phyloP scores from a whole-genome alignment of 192 early-diverging fungal species.

The Fimicolochytrium jonesii region DNA sequence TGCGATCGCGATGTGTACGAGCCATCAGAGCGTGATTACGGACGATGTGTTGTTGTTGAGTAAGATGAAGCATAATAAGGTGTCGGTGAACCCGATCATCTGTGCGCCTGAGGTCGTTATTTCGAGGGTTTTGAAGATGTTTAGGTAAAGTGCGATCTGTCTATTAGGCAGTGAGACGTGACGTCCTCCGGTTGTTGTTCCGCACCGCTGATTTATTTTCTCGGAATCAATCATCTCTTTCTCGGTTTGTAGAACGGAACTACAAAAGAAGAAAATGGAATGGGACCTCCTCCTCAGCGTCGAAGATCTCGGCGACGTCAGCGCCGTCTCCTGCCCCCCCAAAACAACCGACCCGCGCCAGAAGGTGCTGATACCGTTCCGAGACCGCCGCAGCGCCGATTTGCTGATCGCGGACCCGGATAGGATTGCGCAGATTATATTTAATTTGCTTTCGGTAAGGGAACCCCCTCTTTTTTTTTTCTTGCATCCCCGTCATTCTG shows the following conservation, averaged over 20 bases:
- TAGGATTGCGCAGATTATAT: constrained; percentile 38
- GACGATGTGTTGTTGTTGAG: constrained; percentile 24
- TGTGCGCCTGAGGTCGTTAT: constrained; percentile 17
- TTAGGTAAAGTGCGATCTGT: too few relatives aligned
- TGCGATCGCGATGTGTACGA: constrained; percentile 18
- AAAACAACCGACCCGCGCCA: too few relatives aligned
- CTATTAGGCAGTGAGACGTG: too few relatives aligned
- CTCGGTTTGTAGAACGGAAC: constrained; percentile 24
- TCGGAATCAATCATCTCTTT: too few relatives aligned
- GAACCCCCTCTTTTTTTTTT: too few relatives aligned
- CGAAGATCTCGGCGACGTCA: too few relatives aligned
- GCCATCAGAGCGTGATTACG: constrained; percentile 24
- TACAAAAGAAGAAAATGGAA: constrained; percentile 25
- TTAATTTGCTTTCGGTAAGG: constrained; percentile 37
- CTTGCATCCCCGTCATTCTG: too few relatives aligned
- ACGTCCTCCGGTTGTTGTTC: too few relatives aligned
- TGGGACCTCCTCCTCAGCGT: constrained; percentile 35
- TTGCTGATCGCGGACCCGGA: constrained; percentile 39
- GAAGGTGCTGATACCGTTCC: not conserved
- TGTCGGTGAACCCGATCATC: not conserved
- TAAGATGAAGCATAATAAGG: not conserved
- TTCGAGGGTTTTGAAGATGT: constrained; percentile 18
- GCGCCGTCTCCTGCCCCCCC: too few relatives aligned
- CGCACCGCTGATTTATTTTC: too few relatives aligned
- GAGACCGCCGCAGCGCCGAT: constrained; percentile 30